A percentile compares a stretch with the other conserved stretches of the same genome.
Conservation (phyloP, 345 rosid genomes). For the Syzygium aqueum region DNA sequence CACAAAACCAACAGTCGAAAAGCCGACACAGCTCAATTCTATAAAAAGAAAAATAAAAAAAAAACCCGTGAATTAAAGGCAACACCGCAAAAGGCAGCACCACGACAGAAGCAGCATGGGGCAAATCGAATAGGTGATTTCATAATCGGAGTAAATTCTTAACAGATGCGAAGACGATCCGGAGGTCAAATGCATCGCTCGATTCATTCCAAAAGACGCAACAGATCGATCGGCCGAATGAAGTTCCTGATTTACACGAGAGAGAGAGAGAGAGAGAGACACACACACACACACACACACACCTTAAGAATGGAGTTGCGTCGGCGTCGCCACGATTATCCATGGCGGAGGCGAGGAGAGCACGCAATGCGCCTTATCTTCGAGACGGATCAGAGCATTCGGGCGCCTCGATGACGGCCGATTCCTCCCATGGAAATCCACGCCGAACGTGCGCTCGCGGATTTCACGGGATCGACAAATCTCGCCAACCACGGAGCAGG, state of each 20-base stretch:
- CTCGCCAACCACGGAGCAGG: background rate
- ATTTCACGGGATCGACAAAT: background rate
- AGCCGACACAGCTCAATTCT: background rate
- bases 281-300: too few species aligned
- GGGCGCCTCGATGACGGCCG: background rate
- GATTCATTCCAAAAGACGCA: background rate
- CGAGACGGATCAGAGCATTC: background rate
- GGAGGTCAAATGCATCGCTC: background rate
- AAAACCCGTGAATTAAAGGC: background rate
- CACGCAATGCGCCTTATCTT: background rate
- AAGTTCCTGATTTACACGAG: background rate
- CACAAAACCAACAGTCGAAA: background rate
- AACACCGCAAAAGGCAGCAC: background rate
- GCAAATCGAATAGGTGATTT: background rate
- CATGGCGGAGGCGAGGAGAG: constrained; percentile 10
- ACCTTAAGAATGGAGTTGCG: constrained; percentile 21
- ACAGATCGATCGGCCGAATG: background rate
- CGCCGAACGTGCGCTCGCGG: background rate
- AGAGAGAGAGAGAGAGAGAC: background rate
- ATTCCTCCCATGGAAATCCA: background rate
- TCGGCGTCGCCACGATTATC: constrained; percentile 19
- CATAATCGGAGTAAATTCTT: background rate
- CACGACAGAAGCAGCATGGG: background rate
- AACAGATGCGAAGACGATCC: background rate
- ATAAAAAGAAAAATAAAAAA: background rate